Evolutionary conservation across 108 stramenopile species (phyloP).

Genomic region (Aurantiochytrium sp.): DNA sequence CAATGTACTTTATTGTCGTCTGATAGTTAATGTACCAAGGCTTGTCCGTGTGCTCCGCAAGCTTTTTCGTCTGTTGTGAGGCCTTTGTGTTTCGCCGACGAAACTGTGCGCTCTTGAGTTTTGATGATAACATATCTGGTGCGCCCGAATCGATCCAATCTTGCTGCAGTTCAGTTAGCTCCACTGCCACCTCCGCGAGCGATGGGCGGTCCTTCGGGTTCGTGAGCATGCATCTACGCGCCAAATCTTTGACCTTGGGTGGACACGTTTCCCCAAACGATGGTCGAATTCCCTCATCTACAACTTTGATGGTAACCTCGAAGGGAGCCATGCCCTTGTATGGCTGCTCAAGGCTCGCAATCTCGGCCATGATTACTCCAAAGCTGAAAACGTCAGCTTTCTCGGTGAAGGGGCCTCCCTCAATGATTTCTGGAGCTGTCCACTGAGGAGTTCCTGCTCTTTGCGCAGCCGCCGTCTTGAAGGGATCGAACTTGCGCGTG

Average conservation of each 20-base stretch:
- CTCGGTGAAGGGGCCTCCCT: slow-evolving; percentile 44
- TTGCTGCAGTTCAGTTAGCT: not conserved
- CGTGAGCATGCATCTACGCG: not conserved
- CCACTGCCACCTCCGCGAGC: not conserved
- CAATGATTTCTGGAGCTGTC: slow-evolving; percentile 56
- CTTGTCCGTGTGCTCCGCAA: not conserved
- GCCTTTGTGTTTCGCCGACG: not conserved
- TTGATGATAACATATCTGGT: not conserved
- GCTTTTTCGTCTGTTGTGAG: not conserved
- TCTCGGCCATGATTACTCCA: slow-evolving; percentile 53
- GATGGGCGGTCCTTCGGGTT: not conserved
- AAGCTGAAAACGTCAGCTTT: slow-evolving; percentile 53
- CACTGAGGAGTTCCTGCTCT: slow-evolving; percentile 49
- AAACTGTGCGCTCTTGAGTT: not conserved
- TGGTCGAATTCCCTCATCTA: not conserved
- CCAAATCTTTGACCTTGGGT: not conserved
- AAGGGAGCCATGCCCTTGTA: slow-evolving; percentile 53
- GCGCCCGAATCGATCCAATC: not conserved
- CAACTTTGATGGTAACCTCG: slow-evolving; percentile 26
- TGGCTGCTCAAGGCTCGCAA: slow-evolving; percentile 36
- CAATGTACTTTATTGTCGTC: not conserved
- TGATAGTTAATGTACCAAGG: not conserved
- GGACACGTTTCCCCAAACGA: not conserved
- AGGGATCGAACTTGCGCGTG: not conserved
- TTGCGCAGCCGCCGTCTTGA: not conserved